Evolutionary conservation across 176 grass and related monocot species (phyloP).

Genomic region (Oryza meyeriana): DNA sequence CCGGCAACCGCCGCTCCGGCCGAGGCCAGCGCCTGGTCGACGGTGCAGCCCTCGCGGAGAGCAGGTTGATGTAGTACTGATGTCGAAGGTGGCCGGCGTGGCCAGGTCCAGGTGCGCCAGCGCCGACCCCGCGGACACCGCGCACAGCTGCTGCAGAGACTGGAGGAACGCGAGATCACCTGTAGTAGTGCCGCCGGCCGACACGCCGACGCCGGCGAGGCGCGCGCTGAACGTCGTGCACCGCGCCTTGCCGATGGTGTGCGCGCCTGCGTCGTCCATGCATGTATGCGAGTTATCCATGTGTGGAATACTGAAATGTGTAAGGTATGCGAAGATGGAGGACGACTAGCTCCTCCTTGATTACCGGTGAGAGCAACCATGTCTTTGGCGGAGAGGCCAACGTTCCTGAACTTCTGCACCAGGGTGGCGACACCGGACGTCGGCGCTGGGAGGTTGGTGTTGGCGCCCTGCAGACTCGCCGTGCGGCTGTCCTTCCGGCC

Average conservation of each 20-base stretch:
- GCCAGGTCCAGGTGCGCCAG: constrained; percentile 78
- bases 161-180: constrained; percentile 51
- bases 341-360: too few relatives aligned
- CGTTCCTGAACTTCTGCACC: constrained; percentile 66
- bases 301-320: too few relatives aligned
- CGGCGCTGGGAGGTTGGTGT: constrained; percentile 70
- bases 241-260: constrained; percentile 85
- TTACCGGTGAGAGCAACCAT: constrained; percentile 84
- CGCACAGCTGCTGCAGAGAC: constrained; percentile 78
- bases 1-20: not conserved
- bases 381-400: constrained; percentile 71
- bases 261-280: constrained; percentile 40
- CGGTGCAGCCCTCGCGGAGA: constrained; percentile 71
- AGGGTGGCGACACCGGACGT: constrained; percentile 78
- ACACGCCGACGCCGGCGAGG: constrained; percentile 17
- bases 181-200: not conserved
- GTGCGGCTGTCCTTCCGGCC: constrained; percentile 70
- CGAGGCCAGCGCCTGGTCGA: constrained; percentile 63
- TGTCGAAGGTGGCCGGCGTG: constrained; percentile 84
- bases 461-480: constrained; percentile 56
- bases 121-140: constrained; percentile 47
- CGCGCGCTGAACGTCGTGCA: constrained; percentile 81
- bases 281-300: not conserved
- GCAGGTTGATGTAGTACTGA: constrained; percentile 94
- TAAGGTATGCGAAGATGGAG: not conserved